These are phyloP conservation scores for Trypanosoma mega DNA, from an alignment of 208 protist genomes.

Conservation along the genomic window DNA sequence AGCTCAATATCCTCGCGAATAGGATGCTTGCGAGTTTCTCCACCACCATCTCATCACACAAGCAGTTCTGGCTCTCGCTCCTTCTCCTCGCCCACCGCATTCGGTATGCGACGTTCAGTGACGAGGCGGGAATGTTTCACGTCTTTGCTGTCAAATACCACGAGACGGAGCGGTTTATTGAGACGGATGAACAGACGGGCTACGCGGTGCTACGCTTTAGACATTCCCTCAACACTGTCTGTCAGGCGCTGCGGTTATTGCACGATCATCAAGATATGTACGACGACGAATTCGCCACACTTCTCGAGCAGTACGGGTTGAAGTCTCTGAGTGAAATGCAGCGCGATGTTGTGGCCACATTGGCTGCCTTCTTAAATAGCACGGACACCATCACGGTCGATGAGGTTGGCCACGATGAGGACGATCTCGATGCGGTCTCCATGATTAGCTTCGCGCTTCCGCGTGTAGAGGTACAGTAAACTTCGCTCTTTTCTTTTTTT, in stretches of 20 bases:
- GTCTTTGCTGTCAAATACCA: constrained; percentile 72
- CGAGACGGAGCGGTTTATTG: constrained; percentile 56
- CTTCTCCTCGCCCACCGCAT: constrained; percentile 35
- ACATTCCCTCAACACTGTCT: constrained; percentile 55
- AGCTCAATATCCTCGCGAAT: constrained; percentile 22
- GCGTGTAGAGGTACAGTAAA: constrained; percentile 10
- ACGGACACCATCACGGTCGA: constrained; percentile 58
- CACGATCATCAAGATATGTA: constrained; percentile 54
- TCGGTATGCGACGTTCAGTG: constrained; percentile 49
- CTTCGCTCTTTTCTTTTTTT: too few species aligned
- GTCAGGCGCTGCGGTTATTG: constrained; percentile 53
- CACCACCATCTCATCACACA: constrained; percentile 34
- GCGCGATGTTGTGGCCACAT: constrained; percentile 61
- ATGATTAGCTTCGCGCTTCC: constrained; percentile 63
- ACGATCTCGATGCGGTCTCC: constrained; percentile 73
- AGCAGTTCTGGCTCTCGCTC: constrained; percentile 43
- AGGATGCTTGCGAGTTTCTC: constrained; percentile 37
- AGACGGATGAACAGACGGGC: constrained; percentile 64
- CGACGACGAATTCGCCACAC: constrained; percentile 49
- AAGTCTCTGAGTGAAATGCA: constrained; percentile 56
- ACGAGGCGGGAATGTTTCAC: constrained; percentile 70
- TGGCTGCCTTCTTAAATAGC: constrained; percentile 71
- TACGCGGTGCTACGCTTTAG: constrained; percentile 67
- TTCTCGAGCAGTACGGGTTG: constrained; percentile 39
- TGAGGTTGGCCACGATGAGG: constrained; percentile 80